Percentiles rank a stretch among this genome's conserved stretches.
phyloP scores from a whole-genome alignment of 1,284 basidiomycete genomes.

The Gymnopus androsaceus region DNA sequence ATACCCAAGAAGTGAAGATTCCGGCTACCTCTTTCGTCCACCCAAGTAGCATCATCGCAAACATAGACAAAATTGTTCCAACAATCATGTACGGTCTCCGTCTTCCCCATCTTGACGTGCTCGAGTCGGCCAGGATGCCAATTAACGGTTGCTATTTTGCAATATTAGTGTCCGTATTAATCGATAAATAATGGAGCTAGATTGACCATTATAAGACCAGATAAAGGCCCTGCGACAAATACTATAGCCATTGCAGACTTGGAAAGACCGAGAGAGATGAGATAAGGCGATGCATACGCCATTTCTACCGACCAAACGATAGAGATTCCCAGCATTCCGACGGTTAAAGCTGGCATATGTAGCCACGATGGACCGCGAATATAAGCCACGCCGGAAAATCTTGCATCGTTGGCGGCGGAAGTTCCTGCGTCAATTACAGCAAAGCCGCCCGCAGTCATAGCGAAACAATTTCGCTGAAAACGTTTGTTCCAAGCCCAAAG shows the following conservation, averaged over 20 bases:
- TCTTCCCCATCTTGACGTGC: conserved; percentile 82
- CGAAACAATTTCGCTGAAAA: neutral
- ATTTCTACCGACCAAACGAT: conserved; percentile 92
- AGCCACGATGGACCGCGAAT: conserved; percentile 64
- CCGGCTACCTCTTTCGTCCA: conserved; percentile 78
- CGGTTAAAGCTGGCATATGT: conserved; percentile 70
- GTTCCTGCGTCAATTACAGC: conserved; percentile 8
- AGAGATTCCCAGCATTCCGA: conserved; percentile 81
- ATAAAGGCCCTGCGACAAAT: conserved; percentile 92
- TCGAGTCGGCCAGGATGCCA: conserved; percentile 85
- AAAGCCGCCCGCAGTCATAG: conserved; percentile 22
- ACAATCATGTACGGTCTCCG: conserved; percentile 84
- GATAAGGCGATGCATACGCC: conserved; percentile 92
- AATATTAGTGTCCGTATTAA: too few species aligned
- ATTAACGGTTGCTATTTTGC: conserved; percentile 93
- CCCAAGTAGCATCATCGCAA: conserved; percentile 82
- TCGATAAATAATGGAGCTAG: too few species aligned
- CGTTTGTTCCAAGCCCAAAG: neutral
- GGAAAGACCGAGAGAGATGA: conserved; percentile 86
- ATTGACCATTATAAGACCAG: conserved; percentile 69
- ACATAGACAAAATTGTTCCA: conserved; percentile 67
- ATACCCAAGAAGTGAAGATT: conserved; percentile 50
- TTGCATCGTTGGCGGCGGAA: conserved; percentile 3
- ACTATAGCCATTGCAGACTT: conserved; percentile 90
- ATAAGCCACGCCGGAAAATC: conserved; percentile 32